A percentile compares a stretch with the other conserved stretches of the same genome.
These are phyloP conservation scores for Gomphus sp. DNA, from an alignment of 1,284 basidiomycete genomes.

Conservation along the genomic window DNA sequence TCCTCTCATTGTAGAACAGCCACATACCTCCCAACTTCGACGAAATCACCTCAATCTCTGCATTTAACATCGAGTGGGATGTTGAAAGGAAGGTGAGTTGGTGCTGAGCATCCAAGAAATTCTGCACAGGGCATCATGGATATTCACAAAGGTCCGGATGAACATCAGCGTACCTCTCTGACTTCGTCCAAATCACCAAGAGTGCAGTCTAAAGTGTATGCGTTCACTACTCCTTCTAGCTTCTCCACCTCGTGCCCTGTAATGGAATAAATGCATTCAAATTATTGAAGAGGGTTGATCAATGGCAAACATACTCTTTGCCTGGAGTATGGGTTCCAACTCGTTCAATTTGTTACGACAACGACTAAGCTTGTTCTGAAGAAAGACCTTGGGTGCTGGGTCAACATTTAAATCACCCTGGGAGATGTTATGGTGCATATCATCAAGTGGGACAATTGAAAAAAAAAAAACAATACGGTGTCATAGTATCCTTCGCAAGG, in stretches of 20 bases:
- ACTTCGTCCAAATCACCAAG: slow-evolving; percentile 57
- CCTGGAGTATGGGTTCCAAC: slow-evolving; percentile 41
- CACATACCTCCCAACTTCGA: slow-evolving; percentile 57
- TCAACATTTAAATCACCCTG: slow-evolving; percentile 59
- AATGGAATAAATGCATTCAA: slow-evolving; percentile 10
- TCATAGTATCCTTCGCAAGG: slow-evolving; percentile 70
- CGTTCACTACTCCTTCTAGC: slow-evolving; percentile 36
- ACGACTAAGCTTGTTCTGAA: slow-evolving; percentile 67
- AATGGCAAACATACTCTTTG: slow-evolving; percentile 45
- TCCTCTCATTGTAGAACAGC: background rate
- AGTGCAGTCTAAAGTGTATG: slow-evolving; percentile 42
- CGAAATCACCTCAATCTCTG: slow-evolving; percentile 54
- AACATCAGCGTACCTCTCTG: slow-evolving; percentile 41
- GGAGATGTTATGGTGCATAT: slow-evolving; percentile 4
- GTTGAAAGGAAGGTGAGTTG: slow-evolving; percentile 46
- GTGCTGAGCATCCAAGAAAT: slow-evolving; percentile 55
- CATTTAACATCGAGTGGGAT: slow-evolving; percentile 42
- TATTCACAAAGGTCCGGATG: background rate
- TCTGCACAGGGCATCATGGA: slow-evolving; percentile 29
- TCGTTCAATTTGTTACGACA: slow-evolving; percentile 53
- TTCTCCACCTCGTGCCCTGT: slow-evolving; percentile 52
- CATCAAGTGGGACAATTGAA: background rate
- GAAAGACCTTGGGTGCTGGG: slow-evolving; percentile 56
- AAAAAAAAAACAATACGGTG: slow-evolving; percentile 43
- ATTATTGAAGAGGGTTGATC: background rate